These are phyloP conservation scores for Teratosphaeria gauchensis DNA, from an alignment of 2,329 filamentous ascomycete genomes.

Conservation along the genomic window DNA sequence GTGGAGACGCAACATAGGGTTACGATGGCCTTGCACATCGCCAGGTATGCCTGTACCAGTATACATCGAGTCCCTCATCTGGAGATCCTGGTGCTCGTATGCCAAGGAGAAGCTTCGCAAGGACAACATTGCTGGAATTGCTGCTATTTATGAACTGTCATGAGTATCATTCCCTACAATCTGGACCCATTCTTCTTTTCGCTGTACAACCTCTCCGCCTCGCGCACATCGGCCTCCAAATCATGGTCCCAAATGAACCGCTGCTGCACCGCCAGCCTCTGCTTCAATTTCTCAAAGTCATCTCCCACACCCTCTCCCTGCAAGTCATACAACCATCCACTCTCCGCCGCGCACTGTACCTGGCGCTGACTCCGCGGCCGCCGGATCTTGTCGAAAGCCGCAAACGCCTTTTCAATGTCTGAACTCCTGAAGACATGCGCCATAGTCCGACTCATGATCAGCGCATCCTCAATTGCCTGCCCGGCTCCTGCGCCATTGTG, in stretches of 20 bases:
- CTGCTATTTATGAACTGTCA: too few relatives aligned
- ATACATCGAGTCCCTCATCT: too few relatives aligned
- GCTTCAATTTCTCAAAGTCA: slow-evolving; percentile 25
- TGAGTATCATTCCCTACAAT: neutral
- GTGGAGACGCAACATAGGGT: too few relatives aligned
- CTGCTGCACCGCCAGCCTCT: slow-evolving; percentile 24
- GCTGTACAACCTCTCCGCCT: slow-evolving; percentile 14
- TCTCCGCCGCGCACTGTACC: slow-evolving; percentile 31
- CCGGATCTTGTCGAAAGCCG: slow-evolving; percentile 30
- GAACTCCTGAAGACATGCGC: slow-evolving; percentile 9
- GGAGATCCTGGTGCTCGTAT: too few relatives aligned
- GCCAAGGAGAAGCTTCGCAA: too few relatives aligned
- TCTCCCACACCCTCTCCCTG: slow-evolving; percentile 25
- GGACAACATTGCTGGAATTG: neutral
- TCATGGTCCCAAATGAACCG: slow-evolving; percentile 34
- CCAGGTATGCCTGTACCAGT: too few relatives aligned
- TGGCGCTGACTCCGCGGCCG: slow-evolving; percentile 31
- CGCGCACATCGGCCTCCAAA: slow-evolving; percentile 23
- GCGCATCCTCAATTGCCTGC: slow-evolving; percentile 47
- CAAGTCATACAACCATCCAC: slow-evolving; percentile 32
- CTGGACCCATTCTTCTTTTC: neutral
- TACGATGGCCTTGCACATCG: too few relatives aligned
- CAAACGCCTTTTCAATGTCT: slow-evolving; percentile 27
- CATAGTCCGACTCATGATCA: slow-evolving; percentile 35
- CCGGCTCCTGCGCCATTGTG: slow-evolving; percentile 49